phyloP scores from a whole-genome alignment of 192 early-diverging fungal species.

The Coemansia sp. region DNA sequence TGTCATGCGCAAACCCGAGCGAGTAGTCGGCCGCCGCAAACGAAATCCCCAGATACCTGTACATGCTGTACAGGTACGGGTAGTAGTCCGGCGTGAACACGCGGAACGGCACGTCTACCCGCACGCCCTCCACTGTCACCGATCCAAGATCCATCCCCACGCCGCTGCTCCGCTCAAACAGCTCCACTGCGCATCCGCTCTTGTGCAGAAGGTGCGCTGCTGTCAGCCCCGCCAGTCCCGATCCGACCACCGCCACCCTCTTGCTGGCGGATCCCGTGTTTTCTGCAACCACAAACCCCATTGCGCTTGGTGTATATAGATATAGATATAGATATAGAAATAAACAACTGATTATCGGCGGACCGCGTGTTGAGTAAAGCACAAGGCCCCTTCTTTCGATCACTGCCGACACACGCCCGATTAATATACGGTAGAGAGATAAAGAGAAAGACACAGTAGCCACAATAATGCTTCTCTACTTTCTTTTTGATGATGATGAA shows the following conservation, averaged over 20 bases:
- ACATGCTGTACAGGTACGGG: constrained; percentile 40
- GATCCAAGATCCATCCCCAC: constrained; percentile 53
- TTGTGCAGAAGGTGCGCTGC: constrained; percentile 40
- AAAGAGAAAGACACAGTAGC: no score
- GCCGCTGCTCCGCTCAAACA: constrained; percentile 32
- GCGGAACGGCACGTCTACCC: constrained; percentile 54
- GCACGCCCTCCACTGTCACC: constrained; percentile 36
- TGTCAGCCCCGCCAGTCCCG: constrained; percentile 49
- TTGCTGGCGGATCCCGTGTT: constrained; percentile 3
- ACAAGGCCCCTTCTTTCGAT: no score
- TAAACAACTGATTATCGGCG: neutral
- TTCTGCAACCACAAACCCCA: constrained; percentile 3
- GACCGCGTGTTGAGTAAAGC: no score
- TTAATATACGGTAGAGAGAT: no score
- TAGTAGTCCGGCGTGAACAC: constrained; percentile 54
- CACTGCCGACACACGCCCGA: no score
- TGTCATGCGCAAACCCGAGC: constrained; percentile 27
- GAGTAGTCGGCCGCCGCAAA: constrained; percentile 49
- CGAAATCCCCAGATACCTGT: constrained; percentile 34
- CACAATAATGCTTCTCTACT: no score
- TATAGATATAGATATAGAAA: neutral
- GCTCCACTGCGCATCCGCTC: constrained; percentile 31
- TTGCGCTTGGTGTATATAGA: neutral
- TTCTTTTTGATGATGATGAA: no score
- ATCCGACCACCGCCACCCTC: constrained; percentile 46